Evolutionary conservation across 139 green algal species (phyloP), one percentile per base, ranked within the genome.

Genomic region (Bryopsis sp.): DNA sequence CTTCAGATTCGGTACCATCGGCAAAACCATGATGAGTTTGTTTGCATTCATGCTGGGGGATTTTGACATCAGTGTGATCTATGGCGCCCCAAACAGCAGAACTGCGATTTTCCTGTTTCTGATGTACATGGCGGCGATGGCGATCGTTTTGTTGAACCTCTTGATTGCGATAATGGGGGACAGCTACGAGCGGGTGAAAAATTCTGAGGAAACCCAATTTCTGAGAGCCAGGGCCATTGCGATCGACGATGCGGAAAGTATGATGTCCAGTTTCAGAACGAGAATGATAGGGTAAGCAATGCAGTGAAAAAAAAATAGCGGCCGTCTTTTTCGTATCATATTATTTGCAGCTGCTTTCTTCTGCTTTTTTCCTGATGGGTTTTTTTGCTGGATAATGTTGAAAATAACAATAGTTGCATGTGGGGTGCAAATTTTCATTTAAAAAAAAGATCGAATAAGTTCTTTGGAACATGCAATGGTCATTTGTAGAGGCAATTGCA

Each of bases 121-220:
- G 39, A 22, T 54, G 62, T 69, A 69, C 26, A 50, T 69, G 38
- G n/a, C 54, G 6, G 43, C 54, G n/a, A 58, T 54, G 4, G 24
- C 37, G 11, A 69, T 69, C 37, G 54, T 69, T 33, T 57, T 69
- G 26, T 36, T 69, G 11, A 69, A 69, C 39, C 39, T 69, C 35
- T 15, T 69, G 11, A 69, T 69, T 38, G 62, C 62, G 5, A 69
- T 69, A 11, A 69, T 69, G 38, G 37, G 62, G 24, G 62, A 69
- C 36, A 69, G 62, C 39, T 69, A 57, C 62, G 43, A 57, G 19
- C 33, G 39, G 22, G 43, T 69, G 7, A 54, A 36, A 36, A 58
- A 8, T 26, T 33, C 19, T 35, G 62, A 69, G 43, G 62, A 69
- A 32, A 58, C 37, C 5, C 62, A 57, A 24, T 69, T 69, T 57